Base-by-base conservation (phyloP, 441 rosid species). In the Melastoma candidum region DNA sequence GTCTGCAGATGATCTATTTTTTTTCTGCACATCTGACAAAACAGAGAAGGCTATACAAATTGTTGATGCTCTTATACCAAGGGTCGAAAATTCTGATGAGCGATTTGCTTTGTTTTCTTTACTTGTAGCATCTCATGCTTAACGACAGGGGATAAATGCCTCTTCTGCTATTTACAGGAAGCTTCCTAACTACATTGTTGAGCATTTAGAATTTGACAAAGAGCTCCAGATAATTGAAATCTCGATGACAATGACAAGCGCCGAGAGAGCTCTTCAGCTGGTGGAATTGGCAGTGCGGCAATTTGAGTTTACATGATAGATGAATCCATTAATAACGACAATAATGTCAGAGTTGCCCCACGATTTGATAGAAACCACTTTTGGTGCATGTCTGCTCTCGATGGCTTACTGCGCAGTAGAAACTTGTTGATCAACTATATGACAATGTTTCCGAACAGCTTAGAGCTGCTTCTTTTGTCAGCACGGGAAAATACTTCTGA, bases 111-210 rank as follows among this genome's bases (percentile, higher is more conserved):
- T 65, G 70, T 72, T 78, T 78, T 68, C 22, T 17, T 93, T 71
- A 74, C 84, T 78, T 81, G 78, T 81, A 86, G 84, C 71, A 78
- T 81, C 81, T 68, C 77, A 61, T 87, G 84, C 84, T 77, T 93
- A 77, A 83, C 83, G 63, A 66, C 76, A 77, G 76, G 93, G 84
- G 99, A 89, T 77, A 84, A 80, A 77, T 84, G 83, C 85, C 74
- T 89, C 71, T 86, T 93, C 83, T 93, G 99, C 78, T 77, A 17
- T 55, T 54, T 62, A 62, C 66, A 62, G 66, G 66, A 62, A 62
- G 56, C 66, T 62, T 39, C 66, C 66, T 62, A 60, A 62, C 29
- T 48, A 55, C 54, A 43, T 62, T 54, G 66, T 62, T 48, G 60
- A 62, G 29, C 66, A 55, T 44, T 44, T 62, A 47, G 66, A 62